Percentiles rank a stretch among this genome's conserved stretches.
These are phyloP conservation scores for Daldinia grandis DNA, from an alignment of 495 filamentous ascomycete genomes.

Conservation along the genomic window DNA sequence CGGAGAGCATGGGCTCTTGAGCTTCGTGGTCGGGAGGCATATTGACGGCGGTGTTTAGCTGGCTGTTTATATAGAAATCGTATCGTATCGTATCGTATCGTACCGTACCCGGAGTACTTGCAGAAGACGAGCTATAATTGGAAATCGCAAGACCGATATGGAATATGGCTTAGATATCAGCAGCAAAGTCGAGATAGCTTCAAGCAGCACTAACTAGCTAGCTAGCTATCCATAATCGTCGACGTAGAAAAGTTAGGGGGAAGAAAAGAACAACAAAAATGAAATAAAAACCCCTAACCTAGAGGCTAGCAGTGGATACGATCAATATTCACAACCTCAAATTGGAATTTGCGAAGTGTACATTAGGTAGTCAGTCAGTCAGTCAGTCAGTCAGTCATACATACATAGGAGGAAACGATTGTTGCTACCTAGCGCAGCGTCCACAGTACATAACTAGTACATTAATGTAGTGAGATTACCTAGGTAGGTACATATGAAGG, in stretches of 20 bases:
- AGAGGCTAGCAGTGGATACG: no score
- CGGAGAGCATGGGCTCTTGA: constrained; percentile 39
- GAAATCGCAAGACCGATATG: neutral
- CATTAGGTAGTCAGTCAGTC: no score
- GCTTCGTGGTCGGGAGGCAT: constrained; percentile 46
- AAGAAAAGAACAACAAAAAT: neutral
- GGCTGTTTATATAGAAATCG: neutral
- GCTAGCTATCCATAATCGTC: constrained; percentile 30
- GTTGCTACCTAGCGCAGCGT: constrained; percentile 4
- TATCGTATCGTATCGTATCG: constrained; percentile 12
- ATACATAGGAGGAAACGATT: no score
- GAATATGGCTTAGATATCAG: constrained; percentile 1
- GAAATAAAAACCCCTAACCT: neutral
- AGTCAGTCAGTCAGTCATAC: no score
- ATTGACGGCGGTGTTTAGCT: constrained; percentile 5
- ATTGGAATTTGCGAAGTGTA: constrained; percentile 1
- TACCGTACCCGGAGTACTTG: no score
- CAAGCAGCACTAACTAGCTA: constrained; percentile 5
- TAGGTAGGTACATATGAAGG: neutral
- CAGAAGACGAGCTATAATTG: neutral
- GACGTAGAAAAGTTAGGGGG: no score
- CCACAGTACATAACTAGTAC: no score
- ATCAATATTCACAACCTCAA: no score
- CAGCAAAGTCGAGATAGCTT: neutral
- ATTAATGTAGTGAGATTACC: no score